A percentile compares a stretch with the other conserved stretches of the same genome.
Conservation (phyloP, 2,329 filamentous ascomycete species). For the Zymoseptoria passerinii region DNA sequence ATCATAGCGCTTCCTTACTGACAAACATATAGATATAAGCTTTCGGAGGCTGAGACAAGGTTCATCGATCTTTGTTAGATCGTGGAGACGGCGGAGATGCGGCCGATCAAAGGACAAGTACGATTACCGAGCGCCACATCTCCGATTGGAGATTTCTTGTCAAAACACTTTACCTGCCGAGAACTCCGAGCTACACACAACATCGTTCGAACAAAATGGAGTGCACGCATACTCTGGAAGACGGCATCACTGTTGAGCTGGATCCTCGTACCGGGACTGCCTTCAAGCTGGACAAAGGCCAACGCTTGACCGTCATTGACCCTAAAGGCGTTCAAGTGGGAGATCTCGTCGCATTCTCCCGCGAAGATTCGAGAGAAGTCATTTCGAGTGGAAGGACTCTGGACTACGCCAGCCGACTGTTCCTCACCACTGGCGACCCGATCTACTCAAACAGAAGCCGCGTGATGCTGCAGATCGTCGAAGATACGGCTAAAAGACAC, state of each 20-base stretch:
- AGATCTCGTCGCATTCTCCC: conserved; percentile 16
- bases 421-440: conserved; percentile 14
- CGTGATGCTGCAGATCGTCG: conserved; percentile 12
- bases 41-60: background rate
- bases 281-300: conserved; percentile 16
- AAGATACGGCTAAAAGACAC: no score
- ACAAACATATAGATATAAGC: background rate
- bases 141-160: background rate
- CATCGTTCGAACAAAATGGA: background rate
- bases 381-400: conserved; percentile 19
- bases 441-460: conserved; percentile 19
- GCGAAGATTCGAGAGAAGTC: conserved; percentile 13
- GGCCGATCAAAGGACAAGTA: background rate
- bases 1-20: background rate
- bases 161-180: background rate
- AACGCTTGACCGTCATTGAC: conserved; percentile 18
- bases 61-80: background rate
- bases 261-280: conserved; percentile 14
- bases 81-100: background rate
- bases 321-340: conserved; percentile 18
- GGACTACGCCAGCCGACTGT: conserved; percentile 19
- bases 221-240: background rate
- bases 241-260: conserved; percentile 6
- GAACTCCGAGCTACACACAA: background rate
- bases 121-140: no score